Base-by-base conservation (phyloP, 495 filamentous ascomycete genomes). In the Penicillium pulvis region DNA sequence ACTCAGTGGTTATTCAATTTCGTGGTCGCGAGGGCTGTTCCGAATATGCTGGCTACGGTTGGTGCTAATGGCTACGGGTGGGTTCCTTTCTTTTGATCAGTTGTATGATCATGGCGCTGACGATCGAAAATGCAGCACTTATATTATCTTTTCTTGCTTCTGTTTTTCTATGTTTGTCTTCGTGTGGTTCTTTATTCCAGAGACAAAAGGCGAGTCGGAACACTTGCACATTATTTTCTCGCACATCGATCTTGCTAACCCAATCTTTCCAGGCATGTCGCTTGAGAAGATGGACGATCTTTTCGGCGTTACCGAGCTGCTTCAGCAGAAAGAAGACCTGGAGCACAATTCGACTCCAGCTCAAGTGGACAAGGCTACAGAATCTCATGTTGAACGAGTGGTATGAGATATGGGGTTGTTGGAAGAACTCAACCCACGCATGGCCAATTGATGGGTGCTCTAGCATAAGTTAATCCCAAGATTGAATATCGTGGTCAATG, bases 151-250 rank as follows among this genome's bases (percentile, higher is more conserved):
- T 50, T 43, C 71, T 9, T 77, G 67, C 56, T 90, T 90, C 72
- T 88, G 87, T 68, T 81, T 87, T 64, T 71, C 72, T 33, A 90
- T 90, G 84, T 78, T 81, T 54, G 63, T 85, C 58, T 89, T 88
- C 57, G 85, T 87, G 11, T 87, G 81, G 79, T 88, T 91, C 75
- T 85, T 87, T 53, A 80, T 90, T 41, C 87, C 87, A 2, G 87
- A 91, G 71, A 91, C 88, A 1, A 91, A 90, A 75, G 88, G 85
- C 78, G 49, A 47, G 67, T 57, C 49, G 12, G 23, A 16, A n/a
- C 39, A 39, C 16, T n/a, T 41, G 3, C 14, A 41, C 16, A n/a
- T 17, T 17, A 16, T 8, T 10, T 14, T 17, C 14, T n/a, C 14
- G 16, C 6, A 6, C 5, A 41, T 4, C 3, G 14, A 3, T 4